phyloP scores from a whole-genome alignment of 2,329 filamentous ascomycete species.

The Paramyrothecium roridum region DNA sequence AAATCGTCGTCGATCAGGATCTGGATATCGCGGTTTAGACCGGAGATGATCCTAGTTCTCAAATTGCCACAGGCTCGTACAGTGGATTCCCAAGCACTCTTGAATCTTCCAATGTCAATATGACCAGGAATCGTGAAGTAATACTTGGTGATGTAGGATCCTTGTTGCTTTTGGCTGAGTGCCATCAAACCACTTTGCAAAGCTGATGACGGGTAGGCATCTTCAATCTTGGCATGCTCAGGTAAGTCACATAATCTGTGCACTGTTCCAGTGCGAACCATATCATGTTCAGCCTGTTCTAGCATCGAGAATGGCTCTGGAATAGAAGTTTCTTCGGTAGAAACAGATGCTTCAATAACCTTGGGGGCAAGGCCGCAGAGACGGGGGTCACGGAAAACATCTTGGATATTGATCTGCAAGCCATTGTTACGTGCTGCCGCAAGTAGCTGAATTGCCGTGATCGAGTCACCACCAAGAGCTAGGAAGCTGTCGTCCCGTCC shows the following conservation, averaged over 20 bases:
- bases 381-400: slow-evolving; percentile 12
- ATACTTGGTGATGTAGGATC: neutral
- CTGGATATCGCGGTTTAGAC: neutral
- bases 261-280: neutral
- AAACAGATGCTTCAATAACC: neutral
- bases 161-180: neutral
- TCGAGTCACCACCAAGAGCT: slow-evolving; percentile 20
- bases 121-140: neutral
- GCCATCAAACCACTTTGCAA: slow-evolving; percentile 1
- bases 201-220: neutral
- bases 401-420: slow-evolving; percentile 6
- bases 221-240: neutral
- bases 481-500: slow-evolving; percentile 23
- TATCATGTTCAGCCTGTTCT: neutral
- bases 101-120: neutral
- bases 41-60: neutral
- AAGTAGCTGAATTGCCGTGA: slow-evolving; percentile 15
- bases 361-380: neutral
- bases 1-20: neutral
- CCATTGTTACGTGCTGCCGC: slow-evolving; percentile 3
- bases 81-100: neutral
- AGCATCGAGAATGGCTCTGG: neutral
- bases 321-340: neutral
- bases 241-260: neutral
- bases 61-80: neutral